phyloP scores from a whole-genome alignment of 441 rosid species.

The Biscutella auriculata region DNA sequence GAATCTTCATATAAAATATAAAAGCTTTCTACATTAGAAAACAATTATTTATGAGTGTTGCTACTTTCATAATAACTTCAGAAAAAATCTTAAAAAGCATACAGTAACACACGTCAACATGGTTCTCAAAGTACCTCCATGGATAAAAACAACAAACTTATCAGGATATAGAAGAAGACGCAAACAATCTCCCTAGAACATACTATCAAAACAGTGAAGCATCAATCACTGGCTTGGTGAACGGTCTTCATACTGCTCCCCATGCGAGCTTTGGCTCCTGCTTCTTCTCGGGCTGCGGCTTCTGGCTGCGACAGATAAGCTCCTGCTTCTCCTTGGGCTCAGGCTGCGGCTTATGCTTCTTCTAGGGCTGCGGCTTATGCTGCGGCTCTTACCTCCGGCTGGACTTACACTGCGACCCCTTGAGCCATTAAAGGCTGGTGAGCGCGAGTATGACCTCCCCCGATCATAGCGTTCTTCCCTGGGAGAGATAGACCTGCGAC shows the following conservation, averaged over 20 bases:
- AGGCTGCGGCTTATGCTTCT: slow-evolving; percentile 21
- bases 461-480: slow-evolving; percentile 41
- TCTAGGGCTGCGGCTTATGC: slow-evolving; percentile 27
- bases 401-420: slow-evolving; percentile 41
- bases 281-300: too few species aligned
- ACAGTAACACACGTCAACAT: too few species aligned
- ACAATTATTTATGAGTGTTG: too few species aligned
- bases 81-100: not conserved
- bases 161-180: too few species aligned
- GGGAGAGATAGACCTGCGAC: slow-evolving; percentile 60
- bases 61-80: not conserved
- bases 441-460: slow-evolving; percentile 56
- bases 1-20: too few species aligned
- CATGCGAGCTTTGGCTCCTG: slow-evolving; percentile 33
- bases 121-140: too few species aligned
- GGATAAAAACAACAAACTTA: too few species aligned
- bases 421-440: slow-evolving; percentile 36
- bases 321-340: slow-evolving; percentile 12
- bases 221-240: slow-evolving; percentile 20
- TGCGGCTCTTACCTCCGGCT: slow-evolving; percentile 20
- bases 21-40: too few species aligned
- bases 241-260: slow-evolving; percentile 8
- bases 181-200: too few species aligned
- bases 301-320: too few species aligned
- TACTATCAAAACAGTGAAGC: not conserved